Evolutionary conservation across 129 eudicot genomes (phyloP).

Genomic region (Lonicera japonica): DNA sequence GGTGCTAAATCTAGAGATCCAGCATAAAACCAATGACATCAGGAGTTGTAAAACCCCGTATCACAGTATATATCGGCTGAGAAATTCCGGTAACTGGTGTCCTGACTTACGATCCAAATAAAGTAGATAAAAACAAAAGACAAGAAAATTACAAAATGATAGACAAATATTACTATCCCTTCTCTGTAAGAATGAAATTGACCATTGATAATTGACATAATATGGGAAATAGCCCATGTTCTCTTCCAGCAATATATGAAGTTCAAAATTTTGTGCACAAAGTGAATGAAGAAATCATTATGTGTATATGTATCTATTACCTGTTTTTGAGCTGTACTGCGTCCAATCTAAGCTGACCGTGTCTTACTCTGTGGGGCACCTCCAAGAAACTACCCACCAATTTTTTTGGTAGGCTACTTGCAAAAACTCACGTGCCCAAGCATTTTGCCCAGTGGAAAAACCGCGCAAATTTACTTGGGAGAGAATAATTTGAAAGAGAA

Average conservation of each 20-base stretch:
- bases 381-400: not conserved
- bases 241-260: constrained; percentile 3
- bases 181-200: not conserved
- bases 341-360: not conserved
- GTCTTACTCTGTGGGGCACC: not conserved
- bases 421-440: constrained; percentile 37
- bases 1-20: too few relatives aligned
- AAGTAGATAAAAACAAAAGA: too few relatives aligned
- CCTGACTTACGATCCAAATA: too few relatives aligned
- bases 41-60: too few relatives aligned
- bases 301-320: not conserved
- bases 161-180: not conserved
- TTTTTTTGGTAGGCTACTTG: not conserved
- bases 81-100: too few relatives aligned
- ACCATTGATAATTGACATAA: not conserved
- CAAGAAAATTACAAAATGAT: not conserved
- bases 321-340: constrained; percentile 1
- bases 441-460: constrained; percentile 71
- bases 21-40: too few relatives aligned
- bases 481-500: constrained; percentile 49
- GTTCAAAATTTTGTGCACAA: not conserved
- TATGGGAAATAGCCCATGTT: not conserved
- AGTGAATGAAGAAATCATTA: constrained; percentile 7
- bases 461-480: constrained; percentile 50
- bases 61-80: too few relatives aligned